Percentiles rank a stretch among this genome's conserved stretches.
Evolutionary conservation across 2,329 filamentous ascomycete genomes (phyloP).

Genomic region (Nigrospora sphaerica): DNA sequence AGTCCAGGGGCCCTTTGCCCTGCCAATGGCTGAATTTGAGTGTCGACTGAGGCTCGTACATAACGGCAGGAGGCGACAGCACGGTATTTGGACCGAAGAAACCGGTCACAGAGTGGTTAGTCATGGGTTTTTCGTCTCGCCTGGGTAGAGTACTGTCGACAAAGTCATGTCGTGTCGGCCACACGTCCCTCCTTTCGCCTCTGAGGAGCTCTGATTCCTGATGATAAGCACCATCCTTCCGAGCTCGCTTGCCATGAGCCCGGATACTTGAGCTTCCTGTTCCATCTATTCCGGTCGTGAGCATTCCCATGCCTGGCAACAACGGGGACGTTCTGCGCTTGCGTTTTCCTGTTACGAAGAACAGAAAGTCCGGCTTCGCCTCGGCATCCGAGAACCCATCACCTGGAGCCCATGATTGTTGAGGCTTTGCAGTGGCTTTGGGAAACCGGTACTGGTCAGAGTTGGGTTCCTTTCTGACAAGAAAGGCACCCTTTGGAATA

Average conservation of each 20-base stretch:
- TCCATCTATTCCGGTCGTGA: conserved; percentile 10
- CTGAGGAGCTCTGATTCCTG: conserved; percentile 1
- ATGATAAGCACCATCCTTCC: not conserved
- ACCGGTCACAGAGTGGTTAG: not conserved
- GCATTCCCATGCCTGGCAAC: conserved; percentile 12
- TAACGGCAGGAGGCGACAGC: not conserved
- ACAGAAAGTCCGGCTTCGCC: conserved; percentile 11
- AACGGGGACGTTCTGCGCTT: conserved; percentile 14
- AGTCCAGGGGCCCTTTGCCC: conserved; percentile 1
- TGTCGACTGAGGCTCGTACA: not conserved
- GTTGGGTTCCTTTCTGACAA: conserved; percentile 8
- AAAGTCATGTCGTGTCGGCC: conserved; percentile 21
- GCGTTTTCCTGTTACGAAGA: conserved; percentile 11
- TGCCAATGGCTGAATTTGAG: not conserved
- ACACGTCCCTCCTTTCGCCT: conserved; percentile 11
- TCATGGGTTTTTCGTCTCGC: not conserved
- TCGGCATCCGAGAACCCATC: conserved; percentile 23
- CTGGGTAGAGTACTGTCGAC: conserved; percentile 5
- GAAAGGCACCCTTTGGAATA: conserved; percentile 18
- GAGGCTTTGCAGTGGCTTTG: conserved; percentile 11
- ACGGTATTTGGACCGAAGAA: too few species aligned
- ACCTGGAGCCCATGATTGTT: conserved; percentile 15
- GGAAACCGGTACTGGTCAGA: conserved; percentile 13
- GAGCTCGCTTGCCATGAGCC: conserved; percentile 1
- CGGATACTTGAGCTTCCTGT: conserved; percentile 1